These are phyloP conservation scores for Alternaria angustiovoidea DNA, from an alignment of 2,329 filamentous ascomycete species.

Conservation along the genomic window DNA sequence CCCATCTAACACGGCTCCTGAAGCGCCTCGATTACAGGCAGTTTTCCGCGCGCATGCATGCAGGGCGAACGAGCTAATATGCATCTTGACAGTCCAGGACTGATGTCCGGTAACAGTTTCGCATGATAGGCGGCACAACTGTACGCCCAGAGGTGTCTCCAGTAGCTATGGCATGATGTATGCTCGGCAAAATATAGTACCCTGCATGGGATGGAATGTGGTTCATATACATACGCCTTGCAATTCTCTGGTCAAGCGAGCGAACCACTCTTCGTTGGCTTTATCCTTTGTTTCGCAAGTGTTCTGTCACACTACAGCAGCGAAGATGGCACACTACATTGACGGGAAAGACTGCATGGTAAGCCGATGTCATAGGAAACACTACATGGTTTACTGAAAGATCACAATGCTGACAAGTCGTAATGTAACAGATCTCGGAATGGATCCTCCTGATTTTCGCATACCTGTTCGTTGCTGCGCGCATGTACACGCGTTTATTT, in stretches of 20 bases:
- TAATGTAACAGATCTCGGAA: slow-evolving; percentile 26
- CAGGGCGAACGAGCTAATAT: not conserved
- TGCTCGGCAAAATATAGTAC: slow-evolving; percentile 2
- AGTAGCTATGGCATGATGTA: slow-evolving; percentile 5
- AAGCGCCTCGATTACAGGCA: slow-evolving; percentile 1
- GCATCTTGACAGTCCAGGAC: slow-evolving; percentile 1
- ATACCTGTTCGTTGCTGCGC: slow-evolving; percentile 28
- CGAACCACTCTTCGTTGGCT: slow-evolving; percentile 5
- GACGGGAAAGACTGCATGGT: slow-evolving; percentile 32
- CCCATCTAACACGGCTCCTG: slow-evolving; percentile 4
- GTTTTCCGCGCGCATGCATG: slow-evolving; percentile 5
- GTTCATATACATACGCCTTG: slow-evolving; percentile 14
- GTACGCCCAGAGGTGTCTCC: not conserved
- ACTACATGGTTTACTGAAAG: not conserved
- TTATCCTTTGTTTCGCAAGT: slow-evolving; percentile 5
- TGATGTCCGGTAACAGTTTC: slow-evolving; percentile 4
- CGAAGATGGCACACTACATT: slow-evolving; percentile 23
- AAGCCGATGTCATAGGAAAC: not conserved
- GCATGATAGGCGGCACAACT: slow-evolving; percentile 12
- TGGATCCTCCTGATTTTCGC: slow-evolving; percentile 29
- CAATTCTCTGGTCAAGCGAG: slow-evolving; percentile 7
- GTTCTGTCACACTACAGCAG: slow-evolving; percentile 7
- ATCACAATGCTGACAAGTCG: not conserved
- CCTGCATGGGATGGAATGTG: slow-evolving; percentile 1
- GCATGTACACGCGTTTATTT: slow-evolving; percentile 25